Conservation (phyloP, 371 early-diverging fungal genomes). For the Smittium culicis region DNA sequence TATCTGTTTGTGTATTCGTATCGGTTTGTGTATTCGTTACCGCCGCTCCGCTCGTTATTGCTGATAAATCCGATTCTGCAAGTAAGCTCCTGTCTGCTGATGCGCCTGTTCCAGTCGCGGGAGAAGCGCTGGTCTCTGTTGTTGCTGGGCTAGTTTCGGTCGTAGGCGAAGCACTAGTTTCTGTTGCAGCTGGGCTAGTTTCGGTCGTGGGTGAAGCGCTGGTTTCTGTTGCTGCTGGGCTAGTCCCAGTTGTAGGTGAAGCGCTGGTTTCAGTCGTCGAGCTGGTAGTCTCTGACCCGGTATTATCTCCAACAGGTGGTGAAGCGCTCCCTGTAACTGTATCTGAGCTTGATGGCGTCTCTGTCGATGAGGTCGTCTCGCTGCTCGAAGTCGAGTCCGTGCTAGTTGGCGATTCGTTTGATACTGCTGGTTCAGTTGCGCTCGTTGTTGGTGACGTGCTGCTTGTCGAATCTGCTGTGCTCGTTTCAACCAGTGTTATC, state of each 20-base stretch:
- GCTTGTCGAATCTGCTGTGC: not conserved
- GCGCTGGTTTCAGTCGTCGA: not conserved
- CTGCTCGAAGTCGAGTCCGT: not conserved
- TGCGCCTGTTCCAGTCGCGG: not conserved
- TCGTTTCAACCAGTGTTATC: not conserved
- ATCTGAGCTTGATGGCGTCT: not conserved
- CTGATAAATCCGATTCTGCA: too few relatives aligned
- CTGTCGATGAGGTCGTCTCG: not conserved
- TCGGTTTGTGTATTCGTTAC: not conserved
- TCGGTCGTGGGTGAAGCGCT: not conserved
- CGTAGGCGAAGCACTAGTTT: not conserved
- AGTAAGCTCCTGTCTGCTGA: too few relatives aligned
- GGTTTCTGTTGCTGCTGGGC: not conserved
- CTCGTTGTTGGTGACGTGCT: not conserved
- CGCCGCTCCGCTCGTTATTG: not conserved
- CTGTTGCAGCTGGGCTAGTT: not conserved
- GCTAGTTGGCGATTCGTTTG: constrained; percentile 3
- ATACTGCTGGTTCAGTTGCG: not conserved
- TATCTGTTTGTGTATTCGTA: not conserved
- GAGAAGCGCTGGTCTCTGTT: not conserved
- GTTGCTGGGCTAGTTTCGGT: not conserved
- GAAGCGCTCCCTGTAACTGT: not conserved
- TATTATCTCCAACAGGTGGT: not conserved
- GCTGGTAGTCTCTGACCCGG: constrained; percentile 1
- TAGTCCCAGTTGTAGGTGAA: not conserved